phyloP scores from a whole-genome alignment of 352 stramenopile genomes.

The Pythium oligandrum region DNA sequence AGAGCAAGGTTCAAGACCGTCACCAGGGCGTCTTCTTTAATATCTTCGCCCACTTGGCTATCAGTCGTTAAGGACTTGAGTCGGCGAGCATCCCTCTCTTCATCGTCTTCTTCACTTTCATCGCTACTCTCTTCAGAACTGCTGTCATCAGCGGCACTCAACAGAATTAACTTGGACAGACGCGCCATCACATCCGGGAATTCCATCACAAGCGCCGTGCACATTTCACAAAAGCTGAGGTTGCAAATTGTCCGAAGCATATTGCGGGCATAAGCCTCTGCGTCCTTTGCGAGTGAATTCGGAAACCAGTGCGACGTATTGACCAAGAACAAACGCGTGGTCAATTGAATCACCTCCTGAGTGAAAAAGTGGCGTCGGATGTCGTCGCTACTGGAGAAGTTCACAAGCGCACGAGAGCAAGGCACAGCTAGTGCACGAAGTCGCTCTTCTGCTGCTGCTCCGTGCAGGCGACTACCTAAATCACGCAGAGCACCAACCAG shows the following conservation, averaged over 20 bases:
- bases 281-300: slow-evolving; percentile 5
- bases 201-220: slow-evolving; percentile 46
- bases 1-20: slow-evolving; percentile 62
- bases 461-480: slow-evolving; percentile 33
- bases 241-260: slow-evolving; percentile 54
- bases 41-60: slow-evolving; percentile 23
- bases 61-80: too few species aligned
- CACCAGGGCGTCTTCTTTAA: slow-evolving; percentile 62
- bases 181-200: slow-evolving; percentile 50
- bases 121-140: slow-evolving; percentile 2
- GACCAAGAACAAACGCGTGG: slow-evolving; percentile 40
- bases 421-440: slow-evolving; percentile 37
- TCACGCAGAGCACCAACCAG: slow-evolving; percentile 39
- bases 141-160: not conserved
- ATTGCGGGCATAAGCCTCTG: slow-evolving; percentile 44
- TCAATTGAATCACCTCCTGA: slow-evolving; percentile 49
- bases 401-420: slow-evolving; percentile 55
- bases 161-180: slow-evolving; percentile 28
- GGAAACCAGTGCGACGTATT: slow-evolving; percentile 28
- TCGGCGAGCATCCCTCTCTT: not conserved
- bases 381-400: slow-evolving; percentile 69
- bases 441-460: slow-evolving; percentile 29
- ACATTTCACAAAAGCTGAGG: slow-evolving; percentile 52
- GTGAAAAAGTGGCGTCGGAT: slow-evolving; percentile 41
- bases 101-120: slow-evolving; percentile 3